These are phyloP conservation scores for Aspergillus neoniger DNA, from an alignment of 2,329 filamentous ascomycete genomes.

Conservation along the genomic window DNA sequence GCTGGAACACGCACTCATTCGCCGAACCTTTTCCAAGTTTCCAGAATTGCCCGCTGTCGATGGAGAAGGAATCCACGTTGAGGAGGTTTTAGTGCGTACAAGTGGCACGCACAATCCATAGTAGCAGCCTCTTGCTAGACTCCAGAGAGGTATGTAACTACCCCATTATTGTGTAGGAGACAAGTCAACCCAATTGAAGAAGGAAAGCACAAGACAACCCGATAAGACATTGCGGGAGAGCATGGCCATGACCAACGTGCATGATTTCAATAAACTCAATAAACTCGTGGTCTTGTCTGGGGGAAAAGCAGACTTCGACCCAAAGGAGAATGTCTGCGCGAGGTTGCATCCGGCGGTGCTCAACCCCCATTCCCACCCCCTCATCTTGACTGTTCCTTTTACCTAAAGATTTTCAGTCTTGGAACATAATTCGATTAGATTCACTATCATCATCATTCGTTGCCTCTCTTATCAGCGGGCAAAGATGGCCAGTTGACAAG, in stretches of 20 bases:
- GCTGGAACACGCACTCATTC: slow-evolving; percentile 1
- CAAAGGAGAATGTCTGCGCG: not conserved
- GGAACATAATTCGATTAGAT: slow-evolving; percentile 15
- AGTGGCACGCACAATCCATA: slow-evolving; percentile 2
- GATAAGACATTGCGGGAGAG: not conserved
- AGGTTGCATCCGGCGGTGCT: slow-evolving; percentile 20
- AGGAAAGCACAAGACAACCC: not conserved
- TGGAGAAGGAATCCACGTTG: not conserved
- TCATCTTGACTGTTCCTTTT: slow-evolving; percentile 22
- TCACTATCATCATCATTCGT: slow-evolving; percentile 14
- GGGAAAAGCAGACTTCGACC: not conserved
- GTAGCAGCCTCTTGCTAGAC: too few species aligned
- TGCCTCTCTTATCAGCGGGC: slow-evolving; percentile 14
- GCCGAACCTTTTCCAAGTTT: not conserved
- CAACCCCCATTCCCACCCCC: slow-evolving; percentile 5
- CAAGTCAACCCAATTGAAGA: not conserved
- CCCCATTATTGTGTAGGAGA: not conserved
- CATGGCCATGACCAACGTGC: not conserved
- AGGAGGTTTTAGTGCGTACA: not conserved
- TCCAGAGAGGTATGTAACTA: not conserved
- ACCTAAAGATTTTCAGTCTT: slow-evolving; percentile 25
- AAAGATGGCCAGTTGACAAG: not conserved
- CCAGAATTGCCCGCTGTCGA: not conserved
- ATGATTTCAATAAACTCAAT: too few species aligned
- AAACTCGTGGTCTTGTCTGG: not conserved